Percentiles rank a stretch among this genome's conserved stretches.
Evolutionary conservation across 2,329 filamentous ascomycete species (phyloP).

Genomic region (Sporothrix variecibatus): DNA sequence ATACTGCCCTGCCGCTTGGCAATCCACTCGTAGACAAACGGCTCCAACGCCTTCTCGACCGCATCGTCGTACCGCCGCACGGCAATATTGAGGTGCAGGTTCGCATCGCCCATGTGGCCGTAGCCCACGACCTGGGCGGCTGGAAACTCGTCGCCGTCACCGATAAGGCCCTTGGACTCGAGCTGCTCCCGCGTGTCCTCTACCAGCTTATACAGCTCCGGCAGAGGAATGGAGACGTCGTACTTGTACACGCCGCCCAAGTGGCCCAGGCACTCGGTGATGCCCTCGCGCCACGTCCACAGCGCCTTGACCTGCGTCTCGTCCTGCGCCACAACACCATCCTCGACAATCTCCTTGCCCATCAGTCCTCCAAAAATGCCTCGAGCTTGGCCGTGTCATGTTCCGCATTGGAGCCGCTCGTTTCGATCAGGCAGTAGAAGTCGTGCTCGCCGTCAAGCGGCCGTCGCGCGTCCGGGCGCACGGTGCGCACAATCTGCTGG

Average conservation of each 20-base stretch:
- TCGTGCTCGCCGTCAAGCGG: slow-evolving; percentile 83
- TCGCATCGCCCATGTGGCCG: slow-evolving; percentile 97
- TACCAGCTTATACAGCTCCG: slow-evolving; percentile 84
- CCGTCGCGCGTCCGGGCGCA: slow-evolving; percentile 70
- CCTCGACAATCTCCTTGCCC: slow-evolving; percentile 79
- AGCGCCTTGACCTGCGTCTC: slow-evolving; percentile 84
- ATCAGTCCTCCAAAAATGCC: slow-evolving; percentile 87
- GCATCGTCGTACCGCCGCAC: slow-evolving; percentile 80
- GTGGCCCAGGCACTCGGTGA: slow-evolving; percentile 85
- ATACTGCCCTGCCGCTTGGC: slow-evolving; percentile 85
- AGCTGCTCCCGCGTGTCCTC: slow-evolving; percentile 79
- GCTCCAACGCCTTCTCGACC: slow-evolving; percentile 86
- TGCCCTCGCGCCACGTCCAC: slow-evolving; percentile 92
- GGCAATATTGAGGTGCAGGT: slow-evolving; percentile 89
- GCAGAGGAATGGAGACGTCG: slow-evolving; percentile 89
- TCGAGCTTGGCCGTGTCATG: slow-evolving; percentile 93
- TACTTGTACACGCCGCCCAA: slow-evolving; percentile 98
- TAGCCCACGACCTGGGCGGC: slow-evolving; percentile 93
- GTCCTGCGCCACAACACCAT: slow-evolving; percentile 90
- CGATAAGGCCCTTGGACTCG: slow-evolving; percentile 71
- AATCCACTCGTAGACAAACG: slow-evolving; percentile 98
- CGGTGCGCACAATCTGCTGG: slow-evolving; percentile 73
- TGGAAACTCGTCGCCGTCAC: slow-evolving; percentile 72
- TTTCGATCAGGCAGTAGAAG: slow-evolving; percentile 97
- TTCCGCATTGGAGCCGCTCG: slow-evolving; percentile 89